A percentile compares a stretch with the other conserved stretches of the same genome.
Conservation (phyloP, 225 moss, liverwort and hornwort genomes). For the Polytrichum commune region DNA sequence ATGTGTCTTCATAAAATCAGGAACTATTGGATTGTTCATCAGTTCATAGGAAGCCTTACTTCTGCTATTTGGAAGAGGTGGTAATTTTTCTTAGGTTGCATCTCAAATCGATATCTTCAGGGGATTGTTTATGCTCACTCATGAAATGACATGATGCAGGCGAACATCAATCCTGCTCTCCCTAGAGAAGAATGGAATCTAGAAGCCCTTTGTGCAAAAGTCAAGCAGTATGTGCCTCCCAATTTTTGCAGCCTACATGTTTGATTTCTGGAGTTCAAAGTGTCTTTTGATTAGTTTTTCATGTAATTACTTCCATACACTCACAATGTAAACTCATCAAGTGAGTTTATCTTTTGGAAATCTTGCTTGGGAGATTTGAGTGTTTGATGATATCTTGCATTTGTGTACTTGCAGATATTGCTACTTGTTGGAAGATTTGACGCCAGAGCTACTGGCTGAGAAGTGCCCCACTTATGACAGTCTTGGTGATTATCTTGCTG, state of each 20-base stretch:
- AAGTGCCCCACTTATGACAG: slow-evolving; percentile 62
- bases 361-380: too few relatives aligned
- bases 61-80: too few relatives aligned
- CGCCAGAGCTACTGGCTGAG: slow-evolving; percentile 61
- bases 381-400: too few relatives aligned
- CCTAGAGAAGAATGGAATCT: slow-evolving; percentile 80
- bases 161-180: slow-evolving; percentile 74
- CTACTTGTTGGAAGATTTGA: slow-evolving; percentile 68
- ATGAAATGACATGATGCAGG: slow-evolving; percentile 40
- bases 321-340: too few relatives aligned
- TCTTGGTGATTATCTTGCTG: slow-evolving; percentile 68
- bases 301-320: too few relatives aligned
- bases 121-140: slow-evolving; percentile 1
- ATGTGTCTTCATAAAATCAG: background rate
- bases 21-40: background rate
- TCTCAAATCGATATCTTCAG: background rate
- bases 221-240: slow-evolving; percentile 61
- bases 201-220: slow-evolving; percentile 82
- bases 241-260: too few relatives aligned
- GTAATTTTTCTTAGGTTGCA: background rate
- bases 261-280: too few relatives aligned
- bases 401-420: slow-evolving; percentile 58
- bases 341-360: too few relatives aligned
- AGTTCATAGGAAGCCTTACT: too few relatives aligned
- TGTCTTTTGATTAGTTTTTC: too few relatives aligned